Conservation (phyloP, 2,329 filamentous ascomycete genomes). For the Pseudogymnoascus sp. region DNA sequence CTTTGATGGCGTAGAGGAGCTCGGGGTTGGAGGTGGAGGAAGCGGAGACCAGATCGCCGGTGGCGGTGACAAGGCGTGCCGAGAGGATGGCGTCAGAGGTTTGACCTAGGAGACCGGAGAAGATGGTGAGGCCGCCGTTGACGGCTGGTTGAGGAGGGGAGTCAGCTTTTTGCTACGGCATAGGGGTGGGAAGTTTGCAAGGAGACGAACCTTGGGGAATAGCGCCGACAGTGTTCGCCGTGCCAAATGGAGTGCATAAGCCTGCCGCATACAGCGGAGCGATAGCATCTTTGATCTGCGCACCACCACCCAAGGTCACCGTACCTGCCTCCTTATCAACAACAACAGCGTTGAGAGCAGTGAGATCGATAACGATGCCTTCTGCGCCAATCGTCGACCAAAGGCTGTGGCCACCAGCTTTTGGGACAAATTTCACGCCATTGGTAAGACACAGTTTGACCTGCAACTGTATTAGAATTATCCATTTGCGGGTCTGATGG, state of each 20-base stretch:
- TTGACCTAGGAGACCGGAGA: constrained; percentile 64
- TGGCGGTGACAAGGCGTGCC: constrained; percentile 35
- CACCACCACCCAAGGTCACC: constrained; percentile 15
- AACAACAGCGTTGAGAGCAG: constrained; percentile 14
- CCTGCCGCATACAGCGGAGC: constrained; percentile 13
- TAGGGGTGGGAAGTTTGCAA: constrained; percentile 23
- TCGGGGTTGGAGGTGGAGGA: constrained; percentile 18
- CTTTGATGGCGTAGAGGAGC: constrained; percentile 25
- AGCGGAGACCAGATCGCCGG: constrained; percentile 19
- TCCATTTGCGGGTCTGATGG: no score
- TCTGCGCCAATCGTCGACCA: constrained; percentile 22
- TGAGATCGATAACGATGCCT: constrained; percentile 24
- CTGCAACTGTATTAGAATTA: neutral
- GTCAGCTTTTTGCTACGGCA: constrained; percentile 28
- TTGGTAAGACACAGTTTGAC: neutral
- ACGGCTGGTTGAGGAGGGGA: constrained; percentile 62
- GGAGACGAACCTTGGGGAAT: constrained; percentile 24
- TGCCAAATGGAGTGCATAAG: constrained; percentile 21
- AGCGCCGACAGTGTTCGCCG: constrained; percentile 26
- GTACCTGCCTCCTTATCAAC: constrained; percentile 15
- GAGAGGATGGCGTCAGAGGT: constrained; percentile 63
- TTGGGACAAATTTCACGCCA: constrained; percentile 19
- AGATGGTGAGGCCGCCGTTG: constrained; percentile 64
- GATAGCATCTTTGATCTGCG: constrained; percentile 16
- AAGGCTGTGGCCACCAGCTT: constrained; percentile 22